phyloP scores from a whole-genome alignment of 345 rosid species.

The Nasturtium officinale region DNA sequence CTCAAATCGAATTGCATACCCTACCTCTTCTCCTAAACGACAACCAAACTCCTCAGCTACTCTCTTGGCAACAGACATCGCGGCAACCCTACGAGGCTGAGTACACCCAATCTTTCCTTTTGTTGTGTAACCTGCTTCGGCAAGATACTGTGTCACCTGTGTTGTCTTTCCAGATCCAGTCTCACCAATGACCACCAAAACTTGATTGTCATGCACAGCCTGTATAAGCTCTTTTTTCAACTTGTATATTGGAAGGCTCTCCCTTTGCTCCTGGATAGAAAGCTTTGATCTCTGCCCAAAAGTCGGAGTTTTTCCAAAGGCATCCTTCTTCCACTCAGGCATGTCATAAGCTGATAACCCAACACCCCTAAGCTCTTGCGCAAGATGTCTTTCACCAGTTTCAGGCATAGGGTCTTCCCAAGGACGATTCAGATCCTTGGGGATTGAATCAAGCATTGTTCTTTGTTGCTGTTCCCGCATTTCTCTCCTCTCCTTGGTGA shows the following conservation, averaged over 20 bases:
- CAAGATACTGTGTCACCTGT: constrained; percentile 85
- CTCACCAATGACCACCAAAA: constrained; percentile 83
- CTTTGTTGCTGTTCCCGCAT: constrained; percentile 83
- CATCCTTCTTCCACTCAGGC: constrained; percentile 98
- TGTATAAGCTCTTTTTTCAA: constrained; percentile 81
- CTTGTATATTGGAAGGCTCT: constrained; percentile 89
- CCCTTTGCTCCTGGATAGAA: constrained; percentile 86
- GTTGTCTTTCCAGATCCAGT: constrained; percentile 89
- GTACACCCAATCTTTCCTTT: constrained; percentile 83
- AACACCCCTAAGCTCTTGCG: constrained; percentile 89
- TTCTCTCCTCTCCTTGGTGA: constrained; percentile 82
- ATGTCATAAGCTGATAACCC: constrained; percentile 86
- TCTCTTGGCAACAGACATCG: constrained; percentile 86
- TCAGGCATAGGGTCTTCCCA: constrained; percentile 98
- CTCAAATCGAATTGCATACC: constrained; percentile 81
- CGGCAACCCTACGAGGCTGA: constrained; percentile 89
- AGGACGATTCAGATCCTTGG: constrained; percentile 96
- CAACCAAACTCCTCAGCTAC: constrained; percentile 94
- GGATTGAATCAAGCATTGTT: constrained; percentile 90
- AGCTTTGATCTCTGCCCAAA: constrained; percentile 86
- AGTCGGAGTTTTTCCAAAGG: constrained; percentile 74
- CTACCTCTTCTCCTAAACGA: constrained; percentile 82
- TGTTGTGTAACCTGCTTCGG: constrained; percentile 75
- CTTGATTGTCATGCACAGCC: constrained; percentile 87
- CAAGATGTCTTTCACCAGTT: constrained; percentile 89